These are phyloP conservation scores for Globisporangium parvum DNA, from an alignment of 352 stramenopile genomes.

Conservation along the genomic window DNA sequence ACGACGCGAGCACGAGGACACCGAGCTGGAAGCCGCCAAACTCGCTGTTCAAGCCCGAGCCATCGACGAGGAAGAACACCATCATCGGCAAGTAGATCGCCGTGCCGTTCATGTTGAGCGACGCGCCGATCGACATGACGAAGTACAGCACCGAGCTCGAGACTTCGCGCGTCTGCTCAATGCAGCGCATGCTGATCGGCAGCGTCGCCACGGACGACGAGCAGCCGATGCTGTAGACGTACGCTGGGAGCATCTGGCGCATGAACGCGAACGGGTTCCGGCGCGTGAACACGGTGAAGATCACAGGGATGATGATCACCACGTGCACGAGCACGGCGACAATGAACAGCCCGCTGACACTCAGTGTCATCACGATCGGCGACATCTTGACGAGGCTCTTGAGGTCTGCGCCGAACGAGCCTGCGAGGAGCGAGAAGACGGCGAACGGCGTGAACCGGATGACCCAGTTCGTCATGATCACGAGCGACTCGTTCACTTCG, in stretches of 20 bases:
- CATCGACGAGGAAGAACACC: conserved; percentile 67
- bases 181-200: conserved; percentile 52
- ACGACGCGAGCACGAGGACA: conserved; percentile 46
- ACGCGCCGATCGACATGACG: conserved; percentile 57
- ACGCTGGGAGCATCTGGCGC: conserved; percentile 54
- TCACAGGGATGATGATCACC: conserved; percentile 46
- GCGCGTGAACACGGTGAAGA: conserved; percentile 54
- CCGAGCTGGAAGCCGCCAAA: conserved; percentile 32
- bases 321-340: conserved; percentile 51
- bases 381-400: conserved; percentile 31
- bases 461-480: conserved; percentile 70
- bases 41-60: conserved; percentile 30
- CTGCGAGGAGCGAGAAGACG: conserved; percentile 62
- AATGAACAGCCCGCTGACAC: conserved; percentile 36
- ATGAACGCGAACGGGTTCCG: conserved; percentile 75
- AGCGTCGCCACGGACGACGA: conserved; percentile 72
- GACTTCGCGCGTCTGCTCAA: conserved; percentile 49
- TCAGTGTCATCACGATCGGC: conserved; percentile 33
- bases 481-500: conserved; percentile 72
- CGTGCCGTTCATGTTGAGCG: conserved; percentile 71
- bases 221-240: conserved; percentile 67
- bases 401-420: conserved; percentile 46
- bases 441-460: conserved; percentile 69
- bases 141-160: conserved; percentile 64
- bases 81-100: conserved; percentile 71